Evolutionary conservation across 768 basidiomycete species (phyloP).

Genomic region (Lepiota subincarnata): DNA sequence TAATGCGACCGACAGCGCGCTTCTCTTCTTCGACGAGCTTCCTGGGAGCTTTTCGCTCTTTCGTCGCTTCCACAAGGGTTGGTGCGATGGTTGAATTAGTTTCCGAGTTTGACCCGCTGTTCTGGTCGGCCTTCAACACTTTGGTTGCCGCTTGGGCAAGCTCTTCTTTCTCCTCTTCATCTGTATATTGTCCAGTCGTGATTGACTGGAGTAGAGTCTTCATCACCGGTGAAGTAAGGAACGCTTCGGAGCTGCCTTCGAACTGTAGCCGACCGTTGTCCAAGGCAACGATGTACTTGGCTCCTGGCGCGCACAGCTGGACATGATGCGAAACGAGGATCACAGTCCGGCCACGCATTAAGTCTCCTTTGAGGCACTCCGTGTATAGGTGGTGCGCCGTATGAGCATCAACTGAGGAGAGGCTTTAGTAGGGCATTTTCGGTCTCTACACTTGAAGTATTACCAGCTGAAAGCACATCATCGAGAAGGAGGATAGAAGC

Average conservation of each 20-base stretch:
- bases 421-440: neutral
- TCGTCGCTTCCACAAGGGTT: constrained; percentile 22
- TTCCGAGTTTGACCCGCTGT: constrained; percentile 36
- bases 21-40: constrained; percentile 85
- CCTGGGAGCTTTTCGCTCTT: constrained; percentile 46
- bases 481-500: constrained; percentile 81
- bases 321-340: constrained; percentile 96
- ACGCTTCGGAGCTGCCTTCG: constrained; percentile 60
- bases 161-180: constrained; percentile 47
- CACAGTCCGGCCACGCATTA: constrained; percentile 78
- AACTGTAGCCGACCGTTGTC: constrained; percentile 80
- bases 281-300: constrained; percentile 77
- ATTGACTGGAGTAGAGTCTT: constrained; percentile 61
- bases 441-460: constrained; percentile 8
- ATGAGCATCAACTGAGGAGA: constrained; percentile 76
- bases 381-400: constrained; percentile 86
- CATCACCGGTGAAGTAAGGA: constrained; percentile 66
- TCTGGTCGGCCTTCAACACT: constrained; percentile 39
- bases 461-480: constrained; percentile 65
- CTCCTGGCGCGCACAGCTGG: constrained; percentile 77
- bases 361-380: constrained; percentile 77
- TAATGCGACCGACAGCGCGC: constrained; percentile 70
- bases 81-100: constrained; percentile 38
- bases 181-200: constrained; percentile 31
- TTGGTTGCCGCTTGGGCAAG: constrained; percentile 39